These are phyloP conservation scores for Sarocladiaceae sp. DNA, from an alignment of 2,329 filamentous ascomycete species.

Conservation along the genomic window DNA sequence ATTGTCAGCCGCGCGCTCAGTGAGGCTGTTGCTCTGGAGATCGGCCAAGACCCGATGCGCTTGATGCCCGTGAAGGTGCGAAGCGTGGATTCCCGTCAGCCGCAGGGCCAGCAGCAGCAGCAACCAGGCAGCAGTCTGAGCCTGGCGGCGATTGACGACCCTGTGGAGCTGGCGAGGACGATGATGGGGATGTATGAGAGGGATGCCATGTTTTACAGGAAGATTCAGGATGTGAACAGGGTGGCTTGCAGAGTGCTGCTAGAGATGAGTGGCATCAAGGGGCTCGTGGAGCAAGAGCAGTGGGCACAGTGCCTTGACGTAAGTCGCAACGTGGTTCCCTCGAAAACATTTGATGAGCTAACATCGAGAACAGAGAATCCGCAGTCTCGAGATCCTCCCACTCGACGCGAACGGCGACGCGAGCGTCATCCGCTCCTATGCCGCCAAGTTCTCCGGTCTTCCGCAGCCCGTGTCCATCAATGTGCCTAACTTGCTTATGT, in stretches of 20 bases:
- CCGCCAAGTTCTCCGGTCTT: slow-evolving; percentile 72
- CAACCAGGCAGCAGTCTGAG: slow-evolving; percentile 50
- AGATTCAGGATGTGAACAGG: slow-evolving; percentile 51
- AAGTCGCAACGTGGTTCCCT: slow-evolving; percentile 25
- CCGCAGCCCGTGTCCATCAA: slow-evolving; percentile 80
- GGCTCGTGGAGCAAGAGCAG: slow-evolving; percentile 44
- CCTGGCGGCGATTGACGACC: slow-evolving; percentile 53
- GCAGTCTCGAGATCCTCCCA: slow-evolving; percentile 70
- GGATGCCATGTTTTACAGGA: slow-evolving; percentile 54
- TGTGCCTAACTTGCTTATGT: slow-evolving; percentile 85
- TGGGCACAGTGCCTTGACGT: slow-evolving; percentile 56
- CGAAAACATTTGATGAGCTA: slow-evolving; percentile 10
- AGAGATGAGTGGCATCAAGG: slow-evolving; percentile 57
- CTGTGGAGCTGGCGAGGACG: slow-evolving; percentile 50
- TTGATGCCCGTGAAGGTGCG: slow-evolving; percentile 76
- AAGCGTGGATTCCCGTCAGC: slow-evolving; percentile 33
- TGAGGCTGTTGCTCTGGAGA: slow-evolving; percentile 78
- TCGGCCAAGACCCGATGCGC: slow-evolving; percentile 73
- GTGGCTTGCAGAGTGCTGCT: slow-evolving; percentile 50
- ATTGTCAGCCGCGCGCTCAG: slow-evolving; percentile 88
- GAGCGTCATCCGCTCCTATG: slow-evolving; percentile 69
- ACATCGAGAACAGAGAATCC: slow-evolving; percentile 54
- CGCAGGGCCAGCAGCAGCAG: slow-evolving; percentile 24
- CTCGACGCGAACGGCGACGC: slow-evolving; percentile 70
- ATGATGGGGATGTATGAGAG: slow-evolving; percentile 60